Evolutionary conservation across 2,329 filamentous ascomycete species (phyloP), one percentile per base, ranked within the genome.

Genomic region (Sporothrix brasiliensis): DNA sequence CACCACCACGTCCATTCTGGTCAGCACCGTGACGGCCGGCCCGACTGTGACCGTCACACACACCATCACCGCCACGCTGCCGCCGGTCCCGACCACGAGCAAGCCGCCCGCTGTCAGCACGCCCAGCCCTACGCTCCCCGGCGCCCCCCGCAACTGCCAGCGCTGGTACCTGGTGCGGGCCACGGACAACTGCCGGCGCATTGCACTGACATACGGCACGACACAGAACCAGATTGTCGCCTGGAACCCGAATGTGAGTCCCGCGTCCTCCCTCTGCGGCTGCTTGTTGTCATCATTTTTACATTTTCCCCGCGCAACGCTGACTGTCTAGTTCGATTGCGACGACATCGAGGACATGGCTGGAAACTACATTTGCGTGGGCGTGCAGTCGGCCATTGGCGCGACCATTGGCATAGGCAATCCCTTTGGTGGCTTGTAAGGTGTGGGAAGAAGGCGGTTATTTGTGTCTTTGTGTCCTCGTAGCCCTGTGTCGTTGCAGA

Each of bases 281-380:
- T 7, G 34, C 5, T 5, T 11, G 34, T 34, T 56, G 30, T 16
- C 16, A n/a, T 50, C 14, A 6, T 56, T 19, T 56, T 19, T 6
- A 34, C 9, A 9, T 16, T n/a, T 19, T 56, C 13, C n/a, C 16
- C 3, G 50, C 27, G 11, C 41, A 49, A 9, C 11, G 39, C 49
- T 65, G 9, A 41, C 19, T 34, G 5, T 24, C 10, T 47, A 72
- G 71, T 70, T 72, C 16, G 71, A 72, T 52, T 72, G 71, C 56
- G 71, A 72, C 52, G 71, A 72, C 24, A 53, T 67, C 1, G 71
- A 72, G 41, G 68, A 70, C 44, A 70, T 72, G 71, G 68, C 68
- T 4, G 71, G 71, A 9, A 34, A 67, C 44, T 72, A 72, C 53
- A 70, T 72, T 44, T 72, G 71, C 30, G 66, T 72, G 2, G 68